phyloP scores from a whole-genome alignment of 306 rosid species.

The Neltuma alba region DNA sequence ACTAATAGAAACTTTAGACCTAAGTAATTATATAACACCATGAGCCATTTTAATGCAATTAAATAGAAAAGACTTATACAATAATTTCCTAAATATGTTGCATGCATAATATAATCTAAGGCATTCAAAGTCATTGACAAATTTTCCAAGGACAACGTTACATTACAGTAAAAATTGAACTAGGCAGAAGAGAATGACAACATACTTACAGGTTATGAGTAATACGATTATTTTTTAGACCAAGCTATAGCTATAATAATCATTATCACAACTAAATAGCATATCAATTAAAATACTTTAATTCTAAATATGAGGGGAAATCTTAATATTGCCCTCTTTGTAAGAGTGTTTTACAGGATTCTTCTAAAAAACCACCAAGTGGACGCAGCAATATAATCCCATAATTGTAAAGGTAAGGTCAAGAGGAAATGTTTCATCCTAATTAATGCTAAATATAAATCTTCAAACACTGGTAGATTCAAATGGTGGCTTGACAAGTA shows the following conservation, averaged over 20 bases:
- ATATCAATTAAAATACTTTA: conserved; percentile 22
- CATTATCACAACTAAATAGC: conserved; percentile 19
- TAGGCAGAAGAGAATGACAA: conserved; percentile 16
- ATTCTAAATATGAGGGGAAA: neutral
- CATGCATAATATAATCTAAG: conserved; percentile 22
- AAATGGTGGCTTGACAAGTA: neutral
- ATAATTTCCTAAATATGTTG: neutral
- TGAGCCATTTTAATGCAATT: conserved; percentile 32
- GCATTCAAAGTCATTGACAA: conserved; percentile 28
- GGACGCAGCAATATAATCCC: conserved; percentile 20
- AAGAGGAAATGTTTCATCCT: neutral
- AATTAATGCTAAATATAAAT: neutral
- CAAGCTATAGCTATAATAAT: conserved; percentile 17
- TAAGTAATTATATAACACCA: conserved; percentile 22
- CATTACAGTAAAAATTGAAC: conserved; percentile 23
- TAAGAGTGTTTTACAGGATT: neutral
- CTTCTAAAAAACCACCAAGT: conserved; percentile 8
- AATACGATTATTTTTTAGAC: conserved; percentile 16
- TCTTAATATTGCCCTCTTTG: neutral
- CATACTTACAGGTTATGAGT: conserved; percentile 15
- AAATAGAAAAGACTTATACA: conserved; percentile 17
- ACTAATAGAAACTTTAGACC: conserved; percentile 22
- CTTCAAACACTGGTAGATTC: neutral
- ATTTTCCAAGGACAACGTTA: conserved; percentile 27
- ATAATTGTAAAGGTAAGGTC: neutral